A percentile compares a stretch with the other conserved stretches of the same genome.
These are phyloP conservation scores for Solanum virginianum DNA, from an alignment of 257 asterid species.

Conservation along the genomic window DNA sequence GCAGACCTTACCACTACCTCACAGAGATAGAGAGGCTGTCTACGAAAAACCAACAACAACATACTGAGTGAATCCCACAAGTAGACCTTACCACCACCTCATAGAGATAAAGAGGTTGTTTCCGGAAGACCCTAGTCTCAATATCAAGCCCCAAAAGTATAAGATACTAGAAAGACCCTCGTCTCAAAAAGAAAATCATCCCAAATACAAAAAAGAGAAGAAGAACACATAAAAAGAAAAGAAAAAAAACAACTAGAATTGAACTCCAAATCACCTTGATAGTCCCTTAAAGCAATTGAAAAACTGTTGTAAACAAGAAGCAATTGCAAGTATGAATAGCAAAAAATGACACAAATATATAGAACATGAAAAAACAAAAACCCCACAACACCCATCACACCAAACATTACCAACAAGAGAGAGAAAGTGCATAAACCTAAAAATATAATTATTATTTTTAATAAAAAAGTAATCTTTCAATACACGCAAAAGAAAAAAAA, in stretches of 20 bases:
- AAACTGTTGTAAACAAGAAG: background rate
- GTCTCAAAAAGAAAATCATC: background rate
- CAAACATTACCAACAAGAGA: conserved; percentile 2
- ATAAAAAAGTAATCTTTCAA: background rate
- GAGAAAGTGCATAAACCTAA: background rate
- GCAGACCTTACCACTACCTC: too few relatives aligned
- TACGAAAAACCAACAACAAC: too few relatives aligned
- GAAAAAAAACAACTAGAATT: background rate
- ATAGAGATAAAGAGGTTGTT: too few relatives aligned
- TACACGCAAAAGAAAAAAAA: background rate
- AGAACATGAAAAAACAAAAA: background rate
- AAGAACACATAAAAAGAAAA: background rate
- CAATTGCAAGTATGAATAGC: background rate
- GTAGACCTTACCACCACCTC: too few relatives aligned
- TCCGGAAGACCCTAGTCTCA: too few relatives aligned
- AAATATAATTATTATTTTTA: background rate
- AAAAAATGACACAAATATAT: background rate
- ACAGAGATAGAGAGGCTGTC: too few relatives aligned
- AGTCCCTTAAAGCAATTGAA: background rate
- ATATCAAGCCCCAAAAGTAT: too few relatives aligned
- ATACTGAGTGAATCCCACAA: too few relatives aligned
- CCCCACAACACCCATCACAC: background rate
- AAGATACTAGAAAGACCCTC: too few relatives aligned
- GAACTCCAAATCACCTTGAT: background rate
- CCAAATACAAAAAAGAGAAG: background rate